Conservation (phyloP, 495 filamentous ascomycete genomes). For the Copromyces sp. region DNA sequence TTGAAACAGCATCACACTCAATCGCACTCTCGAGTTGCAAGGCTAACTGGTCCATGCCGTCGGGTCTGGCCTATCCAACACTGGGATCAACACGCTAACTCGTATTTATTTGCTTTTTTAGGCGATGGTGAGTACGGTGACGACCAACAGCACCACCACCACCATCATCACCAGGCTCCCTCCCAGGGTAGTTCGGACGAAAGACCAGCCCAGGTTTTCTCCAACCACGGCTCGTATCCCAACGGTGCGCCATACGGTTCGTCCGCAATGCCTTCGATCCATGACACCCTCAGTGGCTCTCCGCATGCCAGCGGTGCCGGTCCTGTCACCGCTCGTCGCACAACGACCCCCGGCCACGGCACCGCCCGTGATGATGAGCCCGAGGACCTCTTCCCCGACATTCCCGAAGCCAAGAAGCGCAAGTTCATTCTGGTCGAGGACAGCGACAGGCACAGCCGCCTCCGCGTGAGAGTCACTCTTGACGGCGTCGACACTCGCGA, state of each 20-base stretch:
- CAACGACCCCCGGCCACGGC: constrained; percentile 2
- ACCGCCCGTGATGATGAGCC: constrained; percentile 36
- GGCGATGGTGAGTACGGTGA: constrained; percentile 47
- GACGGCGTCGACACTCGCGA: constrained; percentile 85
- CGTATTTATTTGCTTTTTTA: constrained; percentile 22
- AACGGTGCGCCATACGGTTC: constrained; percentile 49
- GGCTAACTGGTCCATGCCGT: background rate
- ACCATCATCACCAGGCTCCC: constrained; percentile 37
- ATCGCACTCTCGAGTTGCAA: constrained; percentile 8
- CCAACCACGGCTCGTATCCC: constrained; percentile 48
- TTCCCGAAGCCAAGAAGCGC: constrained; percentile 78
- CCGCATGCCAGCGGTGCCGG: constrained; percentile 28
- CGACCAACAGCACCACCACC: constrained; percentile 53
- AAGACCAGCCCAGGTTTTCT: constrained; percentile 69
- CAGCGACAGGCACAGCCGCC: constrained; percentile 59
- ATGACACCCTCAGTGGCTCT: constrained; percentile 51
- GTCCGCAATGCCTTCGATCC: constrained; percentile 62
- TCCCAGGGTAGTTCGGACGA: constrained; percentile 44
- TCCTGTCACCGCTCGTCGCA: constrained; percentile 12
- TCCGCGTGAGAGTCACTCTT: constrained; percentile 79
- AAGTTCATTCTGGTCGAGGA: constrained; percentile 97
- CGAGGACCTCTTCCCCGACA: constrained; percentile 66
- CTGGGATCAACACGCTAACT: constrained; percentile 13
- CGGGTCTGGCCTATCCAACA: background rate
- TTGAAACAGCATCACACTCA: constrained; percentile 23